A percentile compares a stretch with the other conserved stretches of the same genome.
Evolutionary conservation across 345 rosid species (phyloP).

Genomic region (Aethionema arabicum): DNA sequence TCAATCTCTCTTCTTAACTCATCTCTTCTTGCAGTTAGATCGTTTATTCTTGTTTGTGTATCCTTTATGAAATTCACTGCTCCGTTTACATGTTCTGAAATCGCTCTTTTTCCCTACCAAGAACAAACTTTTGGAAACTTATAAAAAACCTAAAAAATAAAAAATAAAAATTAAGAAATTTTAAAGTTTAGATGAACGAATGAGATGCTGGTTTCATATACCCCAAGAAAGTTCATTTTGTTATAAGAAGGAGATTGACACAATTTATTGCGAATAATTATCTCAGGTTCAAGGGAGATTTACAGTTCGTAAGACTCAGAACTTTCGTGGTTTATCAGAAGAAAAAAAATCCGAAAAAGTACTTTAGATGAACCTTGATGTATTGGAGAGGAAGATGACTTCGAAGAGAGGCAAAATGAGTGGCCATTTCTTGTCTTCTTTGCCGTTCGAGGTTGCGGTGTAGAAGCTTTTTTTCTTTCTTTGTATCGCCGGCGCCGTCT

Average conservation of each 20-base stretch:
- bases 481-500: conserved; percentile 10
- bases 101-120: conserved; percentile 47
- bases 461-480: conserved; percentile 30
- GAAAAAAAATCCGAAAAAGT: background rate
- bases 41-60: conserved; percentile 30
- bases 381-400: conserved; percentile 32
- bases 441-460: conserved; percentile 32
- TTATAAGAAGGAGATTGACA: no score
- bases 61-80: conserved; percentile 43
- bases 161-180: conserved; percentile 1
- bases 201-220: no score
- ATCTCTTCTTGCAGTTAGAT: conserved; percentile 33
- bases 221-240: no score
- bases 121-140: conserved; percentile 16
- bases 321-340: background rate
- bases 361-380: conserved; percentile 27
- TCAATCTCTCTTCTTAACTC: conserved; percentile 31
- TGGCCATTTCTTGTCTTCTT: conserved; percentile 40
- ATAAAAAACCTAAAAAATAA: conserved; percentile 26
- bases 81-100: conserved; percentile 46
- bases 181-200: no score
- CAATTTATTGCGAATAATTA: no score
- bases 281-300: no score
- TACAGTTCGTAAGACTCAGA: background rate
- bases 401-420: conserved; percentile 32